phyloP scores from a whole-genome alignment of 2,329 filamentous ascomycete genomes.

The Hypoxylon sp. region DNA sequence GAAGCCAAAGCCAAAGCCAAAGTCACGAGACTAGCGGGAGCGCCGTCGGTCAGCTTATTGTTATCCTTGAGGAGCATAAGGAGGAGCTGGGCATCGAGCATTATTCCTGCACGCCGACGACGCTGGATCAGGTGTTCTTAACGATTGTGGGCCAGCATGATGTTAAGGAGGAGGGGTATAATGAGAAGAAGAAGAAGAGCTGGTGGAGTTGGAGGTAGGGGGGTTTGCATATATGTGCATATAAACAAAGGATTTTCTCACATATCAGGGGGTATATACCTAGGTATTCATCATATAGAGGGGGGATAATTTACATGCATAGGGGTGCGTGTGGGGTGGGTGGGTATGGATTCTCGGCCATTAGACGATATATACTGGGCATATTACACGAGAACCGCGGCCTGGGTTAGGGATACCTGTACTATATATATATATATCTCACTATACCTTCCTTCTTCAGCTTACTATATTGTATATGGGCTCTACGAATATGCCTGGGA shows the following conservation, averaged over 20 bases:
- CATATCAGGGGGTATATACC: neutral
- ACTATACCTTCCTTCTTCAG: slow-evolving; percentile 8
- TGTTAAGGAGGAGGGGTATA: slow-evolving; percentile 77
- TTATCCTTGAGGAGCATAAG: slow-evolving; percentile 80
- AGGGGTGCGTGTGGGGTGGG: neutral
- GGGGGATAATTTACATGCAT: neutral
- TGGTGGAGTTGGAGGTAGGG: slow-evolving; percentile 47
- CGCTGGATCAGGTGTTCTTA: slow-evolving; percentile 91
- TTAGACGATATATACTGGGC: neutral
- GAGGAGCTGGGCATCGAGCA: slow-evolving; percentile 81
- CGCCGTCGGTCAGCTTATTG: slow-evolving; percentile 78
- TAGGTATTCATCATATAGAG: slow-evolving; percentile 22
- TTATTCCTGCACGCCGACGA: slow-evolving; percentile 89
- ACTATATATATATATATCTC: neutral
- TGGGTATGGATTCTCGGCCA: neutral
- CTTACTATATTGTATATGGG: neutral
- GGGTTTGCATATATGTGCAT: slow-evolving; percentile 1
- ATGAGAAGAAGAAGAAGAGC: slow-evolving; percentile 48
- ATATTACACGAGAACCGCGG: neutral
- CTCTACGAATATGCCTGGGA: neutral
- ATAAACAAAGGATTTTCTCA: neutral
- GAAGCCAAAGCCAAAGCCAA: slow-evolving; percentile 20
- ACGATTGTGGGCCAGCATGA: slow-evolving; percentile 86
- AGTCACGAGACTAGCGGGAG: slow-evolving; percentile 53
- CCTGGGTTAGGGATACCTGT: slow-evolving; percentile 2